Evolutionary conservation across 805 yeast species (phyloP).

Genomic region (Cyberlindnera petersonii): DNA sequence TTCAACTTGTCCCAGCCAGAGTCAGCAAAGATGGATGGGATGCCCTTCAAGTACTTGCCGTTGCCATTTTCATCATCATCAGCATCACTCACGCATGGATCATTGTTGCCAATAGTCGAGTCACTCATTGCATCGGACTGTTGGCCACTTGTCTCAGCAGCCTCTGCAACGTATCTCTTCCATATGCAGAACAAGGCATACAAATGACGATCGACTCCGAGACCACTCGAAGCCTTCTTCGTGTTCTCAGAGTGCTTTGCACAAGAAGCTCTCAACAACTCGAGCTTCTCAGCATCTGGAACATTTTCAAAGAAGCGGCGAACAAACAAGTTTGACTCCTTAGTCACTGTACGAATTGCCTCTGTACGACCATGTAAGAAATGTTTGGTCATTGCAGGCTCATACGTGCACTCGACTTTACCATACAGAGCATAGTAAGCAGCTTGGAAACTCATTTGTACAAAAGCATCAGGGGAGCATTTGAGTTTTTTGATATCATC

Average conservation of each 20-base stretch:
- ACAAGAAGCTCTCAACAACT: constrained; percentile 66
- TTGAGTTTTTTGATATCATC: constrained; percentile 78
- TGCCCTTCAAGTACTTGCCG: constrained; percentile 28
- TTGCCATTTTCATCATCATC: neutral
- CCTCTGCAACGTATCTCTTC: constrained; percentile 52
- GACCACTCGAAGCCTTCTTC: constrained; percentile 63
- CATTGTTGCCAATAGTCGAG: constrained; percentile 1
- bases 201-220: constrained; percentile 90
- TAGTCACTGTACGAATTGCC: constrained; percentile 80
- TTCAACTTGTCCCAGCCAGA: constrained; percentile 84
- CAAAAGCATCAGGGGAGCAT: constrained; percentile 90
- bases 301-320: constrained; percentile 76
- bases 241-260: constrained; percentile 63
- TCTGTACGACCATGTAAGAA: constrained; percentile 91
- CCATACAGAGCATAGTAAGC: constrained; percentile 91
- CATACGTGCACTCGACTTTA: constrained; percentile 88
- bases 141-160: constrained; percentile 12
- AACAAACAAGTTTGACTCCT: constrained; percentile 76
- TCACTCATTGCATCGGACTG: constrained; percentile 27
- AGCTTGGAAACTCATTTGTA: constrained; percentile 91
- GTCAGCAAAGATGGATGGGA: constrained; percentile 80
- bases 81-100: constrained; percentile 18
- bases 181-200: constrained; percentile 86
- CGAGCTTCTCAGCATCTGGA: constrained; percentile 51
- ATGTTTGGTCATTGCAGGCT: constrained; percentile 92